phyloP scores from a whole-genome alignment of 2,329 filamentous ascomycete species.

The Chaetomium globosum region DNA sequence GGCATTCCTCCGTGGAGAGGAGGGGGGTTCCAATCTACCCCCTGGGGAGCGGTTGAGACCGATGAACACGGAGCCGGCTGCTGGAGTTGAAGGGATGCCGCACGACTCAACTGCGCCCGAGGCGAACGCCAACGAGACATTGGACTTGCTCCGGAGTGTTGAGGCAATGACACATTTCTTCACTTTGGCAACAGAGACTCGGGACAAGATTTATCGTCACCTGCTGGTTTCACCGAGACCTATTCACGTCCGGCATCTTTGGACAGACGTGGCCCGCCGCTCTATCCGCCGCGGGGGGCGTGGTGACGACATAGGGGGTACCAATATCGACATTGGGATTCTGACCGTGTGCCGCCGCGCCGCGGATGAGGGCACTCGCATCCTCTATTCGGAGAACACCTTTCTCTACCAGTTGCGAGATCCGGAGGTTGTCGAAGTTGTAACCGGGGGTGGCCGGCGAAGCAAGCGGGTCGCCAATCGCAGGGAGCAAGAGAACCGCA shows the following conservation, averaged over 20 bases:
- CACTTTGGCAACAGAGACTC: slow-evolving; percentile 39
- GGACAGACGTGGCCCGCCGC: slow-evolving; percentile 36
- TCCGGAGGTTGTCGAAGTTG: slow-evolving; percentile 21
- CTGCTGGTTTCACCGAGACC: slow-evolving; percentile 40
- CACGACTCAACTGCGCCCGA: neutral
- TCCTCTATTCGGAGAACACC: slow-evolving; percentile 53
- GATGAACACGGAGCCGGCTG: neutral
- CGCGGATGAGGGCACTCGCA: slow-evolving; percentile 43
- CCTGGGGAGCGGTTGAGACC: slow-evolving; percentile 5
- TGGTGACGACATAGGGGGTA: slow-evolving; percentile 20
- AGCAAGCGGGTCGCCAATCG: neutral
- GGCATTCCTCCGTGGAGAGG: neutral
- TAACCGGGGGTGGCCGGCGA: neutral
- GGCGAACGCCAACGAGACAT: neutral
- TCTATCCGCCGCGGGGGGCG: slow-evolving; percentile 14
- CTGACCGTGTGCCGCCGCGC: slow-evolving; percentile 44
- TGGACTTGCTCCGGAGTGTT: neutral
- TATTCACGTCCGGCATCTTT: slow-evolving; percentile 42
- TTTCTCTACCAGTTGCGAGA: slow-evolving; percentile 54
- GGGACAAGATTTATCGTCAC: slow-evolving; percentile 41
- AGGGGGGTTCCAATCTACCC: neutral
- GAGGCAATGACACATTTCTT: slow-evolving; percentile 28
- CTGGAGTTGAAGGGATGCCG: neutral
- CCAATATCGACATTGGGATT: slow-evolving; percentile 43
- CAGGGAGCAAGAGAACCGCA: slow-evolving; percentile 14